Base-by-base conservation (phyloP, 495 filamentous ascomycete genomes). In the Lasiosphaeria miniovina region DNA sequence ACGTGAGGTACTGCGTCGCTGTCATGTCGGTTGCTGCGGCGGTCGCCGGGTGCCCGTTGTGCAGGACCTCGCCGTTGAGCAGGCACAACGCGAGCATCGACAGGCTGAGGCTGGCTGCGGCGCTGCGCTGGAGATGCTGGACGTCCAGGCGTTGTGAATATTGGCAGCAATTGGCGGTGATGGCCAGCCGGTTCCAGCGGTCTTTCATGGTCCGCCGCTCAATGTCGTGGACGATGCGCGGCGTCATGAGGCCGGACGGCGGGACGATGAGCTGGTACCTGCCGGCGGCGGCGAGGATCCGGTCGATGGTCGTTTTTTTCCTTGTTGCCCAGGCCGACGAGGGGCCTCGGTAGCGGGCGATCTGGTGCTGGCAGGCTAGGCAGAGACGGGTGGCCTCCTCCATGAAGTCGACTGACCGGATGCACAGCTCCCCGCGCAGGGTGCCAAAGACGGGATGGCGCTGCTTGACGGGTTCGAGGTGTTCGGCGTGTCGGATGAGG, bases 131-230 rank as follows among this genome's bases (percentile, higher is more conserved):
- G 38, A 41, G 14, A 32, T 54, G 33, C 15, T 49, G 14, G 7
- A 10, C 45, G 24, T 69, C 54, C 32, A 73, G 56, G 6, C 64
- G 62, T 6, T 62, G 38, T 0, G 61, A 36, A 51, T 71, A 73
- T 10, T 66, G 40, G 41, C 70, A 73, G 55, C 66, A 71, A 36
- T 71, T 73, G 43, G 64, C 70, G 8, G 61, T 49, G 40, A 73
- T 69, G 38, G 68, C 49, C 34, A 73, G 61, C 6, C 68, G 61
- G 46, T 73, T 66, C 66, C 64, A 73, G 4, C 54, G 52, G 4
- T 67, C 36, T 11, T 4, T 35, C 10, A 70, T 10, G 2, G 32
- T 58, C 38, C 66, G 51, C 8, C 7, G 32, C 40, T 54, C 55
- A 14, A 66, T 56, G 38, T 70, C 63, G n/a, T 45, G n/a, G 34